Evolutionary conservation across 805 yeast genomes (phyloP).

Genomic region (Schizosaccharomyces japonicus): DNA sequence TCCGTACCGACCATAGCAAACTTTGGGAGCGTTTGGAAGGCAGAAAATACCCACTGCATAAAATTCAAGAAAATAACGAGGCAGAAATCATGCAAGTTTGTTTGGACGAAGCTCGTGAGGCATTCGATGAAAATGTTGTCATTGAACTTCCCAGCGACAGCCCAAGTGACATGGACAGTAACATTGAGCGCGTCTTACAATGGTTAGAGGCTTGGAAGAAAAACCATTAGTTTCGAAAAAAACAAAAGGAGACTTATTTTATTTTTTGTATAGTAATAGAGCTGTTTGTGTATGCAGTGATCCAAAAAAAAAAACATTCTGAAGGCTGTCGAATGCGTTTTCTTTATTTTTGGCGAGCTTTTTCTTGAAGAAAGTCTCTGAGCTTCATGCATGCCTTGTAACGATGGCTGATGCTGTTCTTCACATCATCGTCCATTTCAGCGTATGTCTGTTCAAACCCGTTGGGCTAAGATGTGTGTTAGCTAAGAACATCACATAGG

Average conservation of each 20-base stretch:
- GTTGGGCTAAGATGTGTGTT: conserved; percentile 7
- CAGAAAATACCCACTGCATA: conserved; percentile 48
- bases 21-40: conserved; percentile 36
- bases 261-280: too few relatives aligned
- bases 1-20: conserved; percentile 48
- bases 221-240: background rate
- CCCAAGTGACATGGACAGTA: conserved; percentile 58
- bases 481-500: background rate
- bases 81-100: conserved; percentile 93
- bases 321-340: too few relatives aligned
- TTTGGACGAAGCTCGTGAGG: conserved; percentile 62
- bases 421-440: conserved; percentile 54
- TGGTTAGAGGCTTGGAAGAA: conserved; percentile 57
- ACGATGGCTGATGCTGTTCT: conserved; percentile 72
- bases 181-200: conserved; percentile 44
- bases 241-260: too few relatives aligned
- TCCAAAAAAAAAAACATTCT: too few relatives aligned
- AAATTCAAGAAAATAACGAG: conserved; percentile 76
- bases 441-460: conserved; percentile 32
- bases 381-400: conserved; percentile 59
- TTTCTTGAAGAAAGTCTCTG: conserved; percentile 24
- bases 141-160: conserved; percentile 54
- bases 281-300: too few relatives aligned
- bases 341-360: too few relatives aligned
- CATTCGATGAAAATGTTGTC: conserved; percentile 57